Base-by-base conservation (phyloP, 139 green algal genomes). In the Ostreobium quekettii region DNA sequence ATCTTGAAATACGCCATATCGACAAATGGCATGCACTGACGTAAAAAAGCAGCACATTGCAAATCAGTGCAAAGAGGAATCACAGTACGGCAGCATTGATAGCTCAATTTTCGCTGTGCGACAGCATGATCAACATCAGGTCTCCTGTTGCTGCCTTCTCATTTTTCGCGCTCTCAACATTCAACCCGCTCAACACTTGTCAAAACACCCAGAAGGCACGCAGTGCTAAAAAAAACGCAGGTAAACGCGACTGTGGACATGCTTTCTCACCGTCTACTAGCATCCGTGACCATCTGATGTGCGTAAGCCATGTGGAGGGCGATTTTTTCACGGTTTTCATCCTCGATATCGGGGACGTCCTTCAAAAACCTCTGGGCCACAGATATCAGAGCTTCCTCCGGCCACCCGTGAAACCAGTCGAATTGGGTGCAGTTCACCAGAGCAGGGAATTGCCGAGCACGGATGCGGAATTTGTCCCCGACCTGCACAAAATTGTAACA, bases 321-420 rank as follows among this genome's bases (percentile, higher is more conserved):
- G 6, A 96, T 79, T 56, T 77, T 86, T 64, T 89, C 80, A 19
- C 85, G 74, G n/a, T 87, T 66, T 11, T 81, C 73, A 8, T 83
- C 73, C 2, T 85, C 74, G 6, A 94, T 29, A 57, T 79, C 77
- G 3, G 86, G 85, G 19, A 95, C 77, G 30, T 92, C 86, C 2
- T 67, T 48, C 48, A 96, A 70, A 77, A 93, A 95, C 47, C 85
- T 82, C 35, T 79, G 66, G 0, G 88, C 88, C 36, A 96, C 90
- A 19, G 74, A 84, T 4, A 94, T 74, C 39, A 96, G 79, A 6
- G 90, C 88, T 71, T 95, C 89, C 26, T 67, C 56, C 4, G 90
- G 85, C 90, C 90, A 96, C 37, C 80, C 66, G 65, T 93, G 88
- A 80, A 96, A 95, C 82, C 81, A 91, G 78, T 93, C 84, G 46